phyloP scores from a whole-genome alignment of 2,329 filamentous ascomycete species.

The Phaeosphaeriaceae sp. region DNA sequence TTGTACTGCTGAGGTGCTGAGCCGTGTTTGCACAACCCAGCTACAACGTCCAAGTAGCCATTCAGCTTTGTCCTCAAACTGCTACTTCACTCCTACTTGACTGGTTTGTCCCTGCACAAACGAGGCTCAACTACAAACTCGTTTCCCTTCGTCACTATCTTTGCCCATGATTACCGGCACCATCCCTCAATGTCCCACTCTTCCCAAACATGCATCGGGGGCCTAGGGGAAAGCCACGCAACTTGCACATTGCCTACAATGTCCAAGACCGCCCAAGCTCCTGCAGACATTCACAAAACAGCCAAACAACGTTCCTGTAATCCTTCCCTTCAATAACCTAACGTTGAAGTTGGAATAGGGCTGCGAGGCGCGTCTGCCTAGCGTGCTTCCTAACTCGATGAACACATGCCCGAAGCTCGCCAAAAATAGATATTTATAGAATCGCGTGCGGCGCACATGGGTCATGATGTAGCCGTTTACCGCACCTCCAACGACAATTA shows the following conservation, averaged over 20 bases:
- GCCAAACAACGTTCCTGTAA: constrained; percentile 3
- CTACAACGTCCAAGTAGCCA: neutral
- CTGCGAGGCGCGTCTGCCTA: constrained; percentile 18
- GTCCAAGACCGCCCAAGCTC: neutral
- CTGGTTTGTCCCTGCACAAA: constrained; percentile 1
- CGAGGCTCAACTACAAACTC: neutral
- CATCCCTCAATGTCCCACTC: neutral
- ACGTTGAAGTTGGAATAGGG: constrained; percentile 26
- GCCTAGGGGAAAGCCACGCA: neutral
- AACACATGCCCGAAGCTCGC: constrained; percentile 16
- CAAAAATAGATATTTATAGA: constrained; percentile 24
- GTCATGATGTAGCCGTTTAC: constrained; percentile 21
- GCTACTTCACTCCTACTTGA: neutral
- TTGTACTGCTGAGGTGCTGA: constrained; percentile 15
- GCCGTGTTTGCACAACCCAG: constrained; percentile 21
- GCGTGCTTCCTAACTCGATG: constrained; percentile 9
- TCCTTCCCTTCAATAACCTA: constrained; percentile 4
- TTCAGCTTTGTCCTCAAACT: neutral
- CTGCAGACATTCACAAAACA: constrained; percentile 4
- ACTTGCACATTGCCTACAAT: neutral
- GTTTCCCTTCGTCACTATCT: neutral
- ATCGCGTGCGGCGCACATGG: constrained; percentile 11
- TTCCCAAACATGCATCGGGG: neutral
- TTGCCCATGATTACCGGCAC: constrained; percentile 1
- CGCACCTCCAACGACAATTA: constrained; percentile 10